Evolutionary conservation across 106 monocot species (phyloP).

Genomic region (Ottelia alismoides): DNA sequence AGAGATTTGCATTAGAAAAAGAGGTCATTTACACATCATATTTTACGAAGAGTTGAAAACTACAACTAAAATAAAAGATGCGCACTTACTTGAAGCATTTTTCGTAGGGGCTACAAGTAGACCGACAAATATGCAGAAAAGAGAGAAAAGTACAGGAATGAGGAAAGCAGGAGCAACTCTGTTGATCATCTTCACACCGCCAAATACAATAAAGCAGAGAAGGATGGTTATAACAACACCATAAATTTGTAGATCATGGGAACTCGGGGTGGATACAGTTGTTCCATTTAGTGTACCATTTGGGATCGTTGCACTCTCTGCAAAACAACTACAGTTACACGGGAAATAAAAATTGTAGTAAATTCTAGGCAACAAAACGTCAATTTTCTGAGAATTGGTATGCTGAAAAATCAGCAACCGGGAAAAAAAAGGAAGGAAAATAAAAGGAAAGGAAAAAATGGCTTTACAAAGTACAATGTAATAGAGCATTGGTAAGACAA

Average conservation of each 20-base stretch:
- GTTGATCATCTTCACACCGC: conserved; percentile 90
- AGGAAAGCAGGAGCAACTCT: conserved; percentile 84
- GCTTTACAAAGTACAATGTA: no score
- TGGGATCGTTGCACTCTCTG: conserved; percentile 53
- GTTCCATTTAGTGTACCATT: conserved; percentile 55
- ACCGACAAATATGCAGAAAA: conserved; percentile 83
- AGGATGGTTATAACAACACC: conserved; percentile 73
- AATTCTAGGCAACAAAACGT: no score
- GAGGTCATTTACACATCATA: no score
- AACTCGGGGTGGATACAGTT: conserved; percentile 50
- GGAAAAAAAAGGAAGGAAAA: no score
- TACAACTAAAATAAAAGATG: no score
- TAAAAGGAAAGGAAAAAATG: no score
- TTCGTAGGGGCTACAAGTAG: conserved; percentile 49
- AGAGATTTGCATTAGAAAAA: background rate
- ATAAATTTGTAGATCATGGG: conserved; percentile 79
- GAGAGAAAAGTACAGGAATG: conserved; percentile 63
- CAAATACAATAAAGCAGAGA: conserved; percentile 84
- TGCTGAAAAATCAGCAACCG: no score
- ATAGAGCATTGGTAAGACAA: no score
- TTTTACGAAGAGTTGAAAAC: no score
- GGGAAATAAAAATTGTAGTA: no score
- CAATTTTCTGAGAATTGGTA: no score
- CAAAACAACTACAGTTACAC: no score
- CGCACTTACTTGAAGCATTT: conserved; percentile 61